Evolutionary conservation across 129 eudicot species (phyloP).

Genomic region (Ambrosia trifida): DNA sequence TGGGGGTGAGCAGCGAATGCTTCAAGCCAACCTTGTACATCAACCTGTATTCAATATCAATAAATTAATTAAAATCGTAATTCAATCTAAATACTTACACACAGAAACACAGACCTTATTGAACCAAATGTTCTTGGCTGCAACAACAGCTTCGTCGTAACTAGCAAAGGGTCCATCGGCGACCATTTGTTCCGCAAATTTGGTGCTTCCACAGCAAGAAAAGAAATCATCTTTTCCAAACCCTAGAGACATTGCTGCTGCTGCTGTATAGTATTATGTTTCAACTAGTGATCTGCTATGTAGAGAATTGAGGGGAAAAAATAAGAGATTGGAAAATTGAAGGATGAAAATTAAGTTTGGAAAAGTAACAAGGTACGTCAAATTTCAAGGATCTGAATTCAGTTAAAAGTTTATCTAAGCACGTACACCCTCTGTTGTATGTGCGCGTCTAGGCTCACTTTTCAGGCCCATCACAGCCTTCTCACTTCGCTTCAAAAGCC

Average conservation of each 20-base stretch:
- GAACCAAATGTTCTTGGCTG: slow-evolving; percentile 89
- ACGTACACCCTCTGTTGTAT: too few species aligned
- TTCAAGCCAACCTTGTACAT: slow-evolving; percentile 94
- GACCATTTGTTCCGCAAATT: slow-evolving; percentile 70
- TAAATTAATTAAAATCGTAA: slow-evolving; percentile 12
- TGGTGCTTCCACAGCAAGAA: slow-evolving; percentile 88
- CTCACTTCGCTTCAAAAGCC: too few species aligned
- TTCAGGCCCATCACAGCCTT: too few species aligned
- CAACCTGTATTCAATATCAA: slow-evolving; percentile 52
- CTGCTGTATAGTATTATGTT: not conserved
- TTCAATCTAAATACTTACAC: not conserved
- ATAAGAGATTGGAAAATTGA: not conserved
- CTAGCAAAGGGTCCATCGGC: slow-evolving; percentile 60
- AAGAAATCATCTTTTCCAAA: slow-evolving; percentile 56
- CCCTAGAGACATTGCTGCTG: slow-evolving; percentile 23
- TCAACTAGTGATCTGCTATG: not conserved
- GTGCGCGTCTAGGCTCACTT: too few species aligned
- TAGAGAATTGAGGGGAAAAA: not conserved
- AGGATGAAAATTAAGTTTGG: not conserved
- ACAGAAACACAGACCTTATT: slow-evolving; percentile 50
- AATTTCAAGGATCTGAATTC: too few species aligned
- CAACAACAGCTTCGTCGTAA: slow-evolving; percentile 45
- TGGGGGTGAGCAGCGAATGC: slow-evolving; percentile 95
- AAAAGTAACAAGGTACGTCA: not conserved
- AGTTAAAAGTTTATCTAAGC: too few species aligned